phyloP scores from a whole-genome alignment of 2,329 filamentous ascomycete species.

The Venturia carpophila region DNA sequence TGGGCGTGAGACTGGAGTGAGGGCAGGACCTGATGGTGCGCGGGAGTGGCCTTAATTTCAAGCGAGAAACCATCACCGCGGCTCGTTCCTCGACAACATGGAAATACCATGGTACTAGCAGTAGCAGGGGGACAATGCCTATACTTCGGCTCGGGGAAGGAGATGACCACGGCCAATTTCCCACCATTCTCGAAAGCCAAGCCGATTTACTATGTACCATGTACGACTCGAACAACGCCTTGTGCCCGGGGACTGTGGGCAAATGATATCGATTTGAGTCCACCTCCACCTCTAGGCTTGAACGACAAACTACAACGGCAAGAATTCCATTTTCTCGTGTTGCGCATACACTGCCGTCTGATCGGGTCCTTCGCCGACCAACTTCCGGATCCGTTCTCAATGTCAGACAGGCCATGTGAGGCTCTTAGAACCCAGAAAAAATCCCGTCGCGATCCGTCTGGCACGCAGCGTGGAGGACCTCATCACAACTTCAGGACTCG shows the following conservation, averaged over 20 bases:
- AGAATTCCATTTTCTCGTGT: conserved; percentile 8
- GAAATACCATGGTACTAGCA: neutral
- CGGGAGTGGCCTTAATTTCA: neutral
- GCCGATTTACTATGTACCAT: neutral
- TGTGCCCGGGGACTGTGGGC: neutral
- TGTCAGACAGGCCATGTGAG: conserved; percentile 2
- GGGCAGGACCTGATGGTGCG: neutral
- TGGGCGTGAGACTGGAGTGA: no score
- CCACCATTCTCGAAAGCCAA: no score
- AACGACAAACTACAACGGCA: neutral
- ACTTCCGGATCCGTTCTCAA: neutral
- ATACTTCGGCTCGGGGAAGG: neutral
- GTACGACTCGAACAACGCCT: neutral
- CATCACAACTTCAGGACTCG: neutral
- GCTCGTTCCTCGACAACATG: neutral
- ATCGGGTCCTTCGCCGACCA: neutral
- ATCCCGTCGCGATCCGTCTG: neutral
- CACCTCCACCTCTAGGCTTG: neutral
- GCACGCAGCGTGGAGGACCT: neutral
- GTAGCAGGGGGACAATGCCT: neutral
- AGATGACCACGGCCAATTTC: neutral
- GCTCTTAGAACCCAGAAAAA: neutral
- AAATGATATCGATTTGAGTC: conserved; percentile 1
- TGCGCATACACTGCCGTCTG: neutral
- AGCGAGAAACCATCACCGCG: neutral